Percentiles rank a stretch among this genome's conserved stretches.
Evolutionary conservation across 805 yeast species (phyloP).

Genomic region (Starmerella roubikii): DNA sequence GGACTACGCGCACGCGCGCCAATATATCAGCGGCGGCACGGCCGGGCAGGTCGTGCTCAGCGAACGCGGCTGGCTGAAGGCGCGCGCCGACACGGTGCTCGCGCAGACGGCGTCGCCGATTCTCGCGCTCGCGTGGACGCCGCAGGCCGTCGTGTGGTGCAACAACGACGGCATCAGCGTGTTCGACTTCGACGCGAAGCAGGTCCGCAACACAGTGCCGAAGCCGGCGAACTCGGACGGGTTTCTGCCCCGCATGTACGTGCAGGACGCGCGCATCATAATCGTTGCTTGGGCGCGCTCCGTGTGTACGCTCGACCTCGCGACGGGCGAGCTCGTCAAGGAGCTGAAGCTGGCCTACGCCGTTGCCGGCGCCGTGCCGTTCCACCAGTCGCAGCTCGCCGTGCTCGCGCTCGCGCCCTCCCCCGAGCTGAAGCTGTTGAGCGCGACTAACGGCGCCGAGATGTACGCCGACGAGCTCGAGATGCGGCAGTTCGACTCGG

Average conservation of each 20-base stretch:
- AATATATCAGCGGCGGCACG: slow-evolving; percentile 80
- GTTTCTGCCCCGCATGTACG: slow-evolving; percentile 61
- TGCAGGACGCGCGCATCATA: slow-evolving; percentile 30
- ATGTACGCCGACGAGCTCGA: slow-evolving; percentile 68
- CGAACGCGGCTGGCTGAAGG: slow-evolving; percentile 76
- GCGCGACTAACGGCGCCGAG: slow-evolving; percentile 54
- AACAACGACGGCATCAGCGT: slow-evolving; percentile 67
- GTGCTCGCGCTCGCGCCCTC: slow-evolving; percentile 7
- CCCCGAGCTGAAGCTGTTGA: slow-evolving; percentile 53
- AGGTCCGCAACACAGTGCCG: slow-evolving; percentile 38
- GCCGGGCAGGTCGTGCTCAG: slow-evolving; percentile 69
- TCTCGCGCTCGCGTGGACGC: slow-evolving; percentile 44
- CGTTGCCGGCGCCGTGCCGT: slow-evolving; percentile 12
- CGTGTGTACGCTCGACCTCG: slow-evolving; percentile 45
- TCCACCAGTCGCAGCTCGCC: slow-evolving; percentile 7
- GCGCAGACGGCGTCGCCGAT: slow-evolving; percentile 36
- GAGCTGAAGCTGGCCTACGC: slow-evolving; percentile 2
- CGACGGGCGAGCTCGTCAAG: slow-evolving; percentile 3
- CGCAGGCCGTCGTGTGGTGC: slow-evolving; percentile 66
- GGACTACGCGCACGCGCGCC: slow-evolving; percentile 44
- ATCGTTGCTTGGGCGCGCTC: slow-evolving; percentile 73
- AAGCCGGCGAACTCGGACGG: slow-evolving; percentile 49
- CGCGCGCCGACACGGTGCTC: slow-evolving; percentile 52
- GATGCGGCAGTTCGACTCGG: slow-evolving; percentile 28
- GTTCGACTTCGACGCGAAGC: slow-evolving; percentile 42